These are phyloP conservation scores for Hyaloscypha finlandica DNA, from an alignment of 495 filamentous ascomycete genomes.

Conservation along the genomic window DNA sequence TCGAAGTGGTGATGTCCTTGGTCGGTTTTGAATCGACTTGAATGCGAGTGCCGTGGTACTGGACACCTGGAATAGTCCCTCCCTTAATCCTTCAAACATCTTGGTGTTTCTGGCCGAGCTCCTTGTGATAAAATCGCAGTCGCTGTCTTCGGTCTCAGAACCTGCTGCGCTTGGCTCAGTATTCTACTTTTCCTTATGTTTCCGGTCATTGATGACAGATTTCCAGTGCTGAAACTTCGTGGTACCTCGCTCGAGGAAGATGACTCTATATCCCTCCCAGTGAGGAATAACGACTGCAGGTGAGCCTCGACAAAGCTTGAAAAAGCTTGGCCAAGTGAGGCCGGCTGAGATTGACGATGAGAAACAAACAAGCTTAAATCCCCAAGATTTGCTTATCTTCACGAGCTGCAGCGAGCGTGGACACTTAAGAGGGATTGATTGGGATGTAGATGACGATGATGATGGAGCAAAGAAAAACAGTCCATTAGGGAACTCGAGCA, in stretches of 20 bases:
- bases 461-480: not conserved
- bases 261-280: not conserved
- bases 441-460: not conserved
- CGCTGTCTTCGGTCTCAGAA: slow-evolving; percentile 21
- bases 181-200: slow-evolving; percentile 6
- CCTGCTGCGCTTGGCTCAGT: slow-evolving; percentile 16
- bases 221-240: slow-evolving; percentile 1
- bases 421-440: not conserved
- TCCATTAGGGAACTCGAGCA: not conserved
- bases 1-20: too few relatives aligned
- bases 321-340: not conserved
- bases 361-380: not conserved
- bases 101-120: slow-evolving; percentile 23
- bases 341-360: not conserved
- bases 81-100: slow-evolving; percentile 42
- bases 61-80: slow-evolving; percentile 50
- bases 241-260: slow-evolving; percentile 14
- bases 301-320: too few relatives aligned
- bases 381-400: not conserved
- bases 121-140: not conserved
- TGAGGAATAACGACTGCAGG: too few relatives aligned
- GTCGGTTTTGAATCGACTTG: too few relatives aligned
- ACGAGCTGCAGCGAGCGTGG: not conserved
- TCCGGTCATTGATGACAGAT: not conserved
- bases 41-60: slow-evolving; percentile 2